These are phyloP conservation scores for Phanerodontia chrysosporium DNA, from an alignment of 768 basidiomycete genomes.

Conservation along the genomic window DNA sequence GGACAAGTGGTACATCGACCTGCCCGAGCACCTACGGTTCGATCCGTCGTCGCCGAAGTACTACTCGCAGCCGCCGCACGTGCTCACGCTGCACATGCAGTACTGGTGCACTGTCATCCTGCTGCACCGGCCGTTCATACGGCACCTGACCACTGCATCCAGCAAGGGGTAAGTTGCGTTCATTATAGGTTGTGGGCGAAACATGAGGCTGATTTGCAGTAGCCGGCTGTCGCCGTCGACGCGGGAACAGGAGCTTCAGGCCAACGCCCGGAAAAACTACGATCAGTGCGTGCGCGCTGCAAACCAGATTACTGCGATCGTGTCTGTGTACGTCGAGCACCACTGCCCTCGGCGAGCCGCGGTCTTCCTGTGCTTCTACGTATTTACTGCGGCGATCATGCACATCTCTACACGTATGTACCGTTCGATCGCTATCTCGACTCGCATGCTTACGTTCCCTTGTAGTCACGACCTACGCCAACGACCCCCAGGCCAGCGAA, in stretches of 20 bases:
- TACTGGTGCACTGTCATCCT: constrained; percentile 79
- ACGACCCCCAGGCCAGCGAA: constrained; percentile 64
- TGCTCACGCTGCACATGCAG: constrained; percentile 78
- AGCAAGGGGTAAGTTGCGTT: constrained; percentile 16
- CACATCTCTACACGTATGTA: constrained; percentile 68
- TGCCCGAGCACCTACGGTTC: constrained; percentile 64
- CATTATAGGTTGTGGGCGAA: not conserved
- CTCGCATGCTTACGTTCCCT: not conserved
- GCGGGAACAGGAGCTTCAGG: constrained; percentile 52
- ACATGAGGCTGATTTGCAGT: not conserved
- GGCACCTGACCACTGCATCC: constrained; percentile 19
- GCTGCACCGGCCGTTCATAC: constrained; percentile 68
- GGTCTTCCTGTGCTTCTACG: constrained; percentile 73
- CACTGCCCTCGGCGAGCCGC: constrained; percentile 59
- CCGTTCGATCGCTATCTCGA: not conserved
- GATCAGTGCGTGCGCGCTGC: constrained; percentile 74
- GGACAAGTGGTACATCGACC: constrained; percentile 72
- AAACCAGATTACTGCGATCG: constrained; percentile 72
- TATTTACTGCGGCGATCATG: constrained; percentile 79
- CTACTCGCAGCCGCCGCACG: constrained; percentile 51
- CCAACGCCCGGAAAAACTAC: constrained; percentile 57
- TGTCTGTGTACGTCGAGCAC: constrained; percentile 55
- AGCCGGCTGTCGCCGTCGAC: constrained; percentile 14
- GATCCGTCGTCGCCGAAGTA: constrained; percentile 46
- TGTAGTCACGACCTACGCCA: constrained; percentile 57